Percentiles rank a stretch among this genome's conserved stretches.
phyloP scores from a whole-genome alignment of 148 eudicot genomes.

The Camellia granthamiana region DNA sequence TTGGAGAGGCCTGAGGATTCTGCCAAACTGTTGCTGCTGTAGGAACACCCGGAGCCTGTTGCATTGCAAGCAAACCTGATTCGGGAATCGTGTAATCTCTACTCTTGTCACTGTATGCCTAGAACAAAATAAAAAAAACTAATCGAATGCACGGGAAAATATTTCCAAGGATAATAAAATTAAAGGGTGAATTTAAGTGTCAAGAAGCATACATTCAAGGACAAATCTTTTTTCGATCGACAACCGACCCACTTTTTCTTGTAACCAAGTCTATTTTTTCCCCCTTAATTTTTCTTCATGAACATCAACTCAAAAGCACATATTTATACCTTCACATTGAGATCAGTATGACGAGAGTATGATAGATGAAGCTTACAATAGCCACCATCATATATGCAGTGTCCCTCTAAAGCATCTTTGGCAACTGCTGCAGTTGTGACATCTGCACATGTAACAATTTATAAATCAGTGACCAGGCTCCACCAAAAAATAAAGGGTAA shows the following conservation, averaged over 20 bases:
- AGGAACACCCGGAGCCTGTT: constrained; percentile 32
- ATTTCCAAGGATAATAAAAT: background rate
- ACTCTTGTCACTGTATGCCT: constrained; percentile 75
- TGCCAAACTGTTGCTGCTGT: constrained; percentile 41
- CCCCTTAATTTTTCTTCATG: constrained; percentile 18
- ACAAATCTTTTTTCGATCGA: constrained; percentile 9
- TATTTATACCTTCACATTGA: constrained; percentile 75
- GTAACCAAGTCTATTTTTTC: constrained; percentile 12
- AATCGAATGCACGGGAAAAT: constrained; percentile 10
- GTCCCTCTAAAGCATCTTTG: constrained; percentile 77
- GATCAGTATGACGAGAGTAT: constrained; percentile 96
- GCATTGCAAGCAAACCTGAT: constrained; percentile 26
- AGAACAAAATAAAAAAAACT: background rate
- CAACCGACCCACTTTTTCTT: background rate
- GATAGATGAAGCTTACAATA: constrained; percentile 96
- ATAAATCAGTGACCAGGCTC: constrained; percentile 5
- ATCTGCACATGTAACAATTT: constrained; percentile 37
- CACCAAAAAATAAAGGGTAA: background rate
- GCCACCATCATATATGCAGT: constrained; percentile 96
- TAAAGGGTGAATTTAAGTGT: background rate
- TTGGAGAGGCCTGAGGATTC: constrained; percentile 38
- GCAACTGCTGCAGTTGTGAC: constrained; percentile 63
- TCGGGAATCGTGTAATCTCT: constrained; percentile 67
- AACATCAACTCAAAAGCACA: constrained; percentile 32
- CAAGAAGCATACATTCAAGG: constrained; percentile 35